Evolutionary conservation across 2,329 filamentous ascomycete species (phyloP), one percentile per base, ranked within the genome.

Genomic region (Ophiocordyceps camponoti-saundersi): DNA sequence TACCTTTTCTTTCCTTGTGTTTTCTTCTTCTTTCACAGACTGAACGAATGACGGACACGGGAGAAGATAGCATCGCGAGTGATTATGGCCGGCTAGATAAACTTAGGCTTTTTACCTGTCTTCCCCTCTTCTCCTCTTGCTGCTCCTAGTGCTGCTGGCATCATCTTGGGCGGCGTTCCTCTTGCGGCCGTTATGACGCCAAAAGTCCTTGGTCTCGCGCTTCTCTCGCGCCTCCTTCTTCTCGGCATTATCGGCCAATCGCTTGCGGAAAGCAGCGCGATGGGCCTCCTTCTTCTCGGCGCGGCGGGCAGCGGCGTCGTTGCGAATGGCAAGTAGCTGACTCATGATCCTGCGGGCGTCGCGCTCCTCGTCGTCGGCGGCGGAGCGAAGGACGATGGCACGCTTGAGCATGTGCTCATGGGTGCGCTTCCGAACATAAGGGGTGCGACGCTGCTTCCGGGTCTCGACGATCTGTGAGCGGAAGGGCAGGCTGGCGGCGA

Each of bases 201-300:
- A 98, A 60, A 80, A 98, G 56, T 95, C 89, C 62, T 94, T 83
- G 60, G 80, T 83, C 69, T 98, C 90, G 56, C 79, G 79, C 77
- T 89, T 93, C 71, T 96, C 89, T 46, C 89, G 72, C 50, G 81
- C 85, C 48, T 75, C 76, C 67, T 86, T 85, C 78, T 88, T 93
- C 74, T 94, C 88, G 57, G 80, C 73, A 58, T 80, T 80, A 58
- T 86, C 85, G 8, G 78, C 82, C 40, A 95, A 75, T 72, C 87
- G 92, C 67, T 83, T 85, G 55, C 82, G 73, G 65, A 95, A 92
- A 53, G 79, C 79, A 53, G 79, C 77, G 50, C 85, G 77, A 60
- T 86, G 77, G 71, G 90, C 86, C 58, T 95, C 89, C 71, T 98
- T 92, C 67, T 90, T 90, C 48, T 72, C 80, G 21, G 78, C 66